Evolutionary conservation across 768 basidiomycete genomes (phyloP), one percentile per base, ranked within the genome.

Genomic region (Leucosporidium yakuticum): DNA sequence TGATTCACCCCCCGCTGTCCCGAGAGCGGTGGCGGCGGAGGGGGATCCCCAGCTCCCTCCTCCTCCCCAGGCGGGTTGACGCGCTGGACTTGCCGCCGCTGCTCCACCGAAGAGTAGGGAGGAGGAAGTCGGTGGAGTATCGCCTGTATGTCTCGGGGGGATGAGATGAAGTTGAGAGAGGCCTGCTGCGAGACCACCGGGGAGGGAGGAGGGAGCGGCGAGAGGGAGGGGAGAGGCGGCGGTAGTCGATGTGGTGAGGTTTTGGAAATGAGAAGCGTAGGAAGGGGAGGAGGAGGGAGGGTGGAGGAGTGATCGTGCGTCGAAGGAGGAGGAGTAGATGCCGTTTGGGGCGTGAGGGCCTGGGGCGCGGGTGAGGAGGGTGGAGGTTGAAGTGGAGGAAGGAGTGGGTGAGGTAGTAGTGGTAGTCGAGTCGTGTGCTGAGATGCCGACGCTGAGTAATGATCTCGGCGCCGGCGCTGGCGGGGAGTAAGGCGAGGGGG

Each of bases 131-230:
- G 70, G 70, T 2, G 70, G 70, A 15, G 70, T 71, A 60, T 71
- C 70, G 25, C 70, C 70, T 50, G 67, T 68, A 56, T 73, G 69
- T 21, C 53, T 63, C 44, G 78, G 79, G 0, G 84, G 83, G 32
- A 83, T 80, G 1, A 92, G 88, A 73, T 97, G 93, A 65, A 97
- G 87, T 66, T 92, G 83, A 34, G 90, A 92, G 76, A 92, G 87
- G 0, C 92, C 93, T 0, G 90, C 90, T 0, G 92, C 93, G 34
- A 97, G 84, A 44, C 93, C 93, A 64, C 94, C 91, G 1, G 94
- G 92, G 19, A 95, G 82, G 23, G 60, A 62, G 23, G 60, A 29
- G 32, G 56, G 31, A 36, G 21, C 19, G 56, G 20, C 56, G 56
- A 19, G 56, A 11, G 31, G 29, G 56, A 12, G 7, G 32, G 20